phyloP scores from a whole-genome alignment of 495 filamentous ascomycete species.

The Durotheca rogersii region DNA sequence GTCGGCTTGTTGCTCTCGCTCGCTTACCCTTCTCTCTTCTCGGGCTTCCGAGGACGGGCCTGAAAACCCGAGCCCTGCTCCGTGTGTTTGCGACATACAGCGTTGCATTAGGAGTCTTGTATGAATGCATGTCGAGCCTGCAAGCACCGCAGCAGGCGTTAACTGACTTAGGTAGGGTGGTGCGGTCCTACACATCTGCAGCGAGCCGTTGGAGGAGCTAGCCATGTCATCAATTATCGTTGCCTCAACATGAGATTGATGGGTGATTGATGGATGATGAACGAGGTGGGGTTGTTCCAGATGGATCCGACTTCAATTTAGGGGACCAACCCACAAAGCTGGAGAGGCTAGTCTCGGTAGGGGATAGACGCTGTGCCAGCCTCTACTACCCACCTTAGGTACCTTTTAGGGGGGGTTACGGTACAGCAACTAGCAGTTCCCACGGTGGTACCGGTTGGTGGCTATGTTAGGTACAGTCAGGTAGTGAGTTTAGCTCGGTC shows the following conservation, averaged over 20 bases:
- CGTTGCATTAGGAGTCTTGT: conserved; percentile 20
- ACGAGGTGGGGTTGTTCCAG: conserved; percentile 15
- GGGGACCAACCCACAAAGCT: background rate
- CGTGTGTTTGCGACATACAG: conserved; percentile 26
- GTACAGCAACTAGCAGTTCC: too few relatives aligned
- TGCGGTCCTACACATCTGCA: conserved; percentile 27
- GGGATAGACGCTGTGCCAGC: too few relatives aligned
- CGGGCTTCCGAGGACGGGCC: conserved; percentile 21
- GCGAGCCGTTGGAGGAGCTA: conserved; percentile 19
- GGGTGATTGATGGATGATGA: too few relatives aligned
- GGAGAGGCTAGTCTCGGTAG: too few relatives aligned
- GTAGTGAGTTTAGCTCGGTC: too few relatives aligned
- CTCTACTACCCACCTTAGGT: too few relatives aligned
- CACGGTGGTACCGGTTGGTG: too few relatives aligned
- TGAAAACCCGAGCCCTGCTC: conserved; percentile 10
- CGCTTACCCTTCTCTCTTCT: background rate
- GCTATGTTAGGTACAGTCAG: too few relatives aligned
- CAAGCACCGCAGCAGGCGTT: conserved; percentile 27
- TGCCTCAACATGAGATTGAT: conserved; percentile 29
- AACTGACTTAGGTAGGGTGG: conserved; percentile 17
- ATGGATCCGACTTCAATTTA: conserved; percentile 11
- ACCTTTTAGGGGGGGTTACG: too few relatives aligned
- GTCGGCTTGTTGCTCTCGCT: background rate
- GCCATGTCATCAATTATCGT: conserved; percentile 27
- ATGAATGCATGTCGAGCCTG: conserved; percentile 5